Percentiles rank a stretch among this genome's conserved stretches.
These are phyloP conservation scores for Xanthoceras sorbifolium DNA, from an alignment of 345 rosid genomes.

Conservation along the genomic window DNA sequence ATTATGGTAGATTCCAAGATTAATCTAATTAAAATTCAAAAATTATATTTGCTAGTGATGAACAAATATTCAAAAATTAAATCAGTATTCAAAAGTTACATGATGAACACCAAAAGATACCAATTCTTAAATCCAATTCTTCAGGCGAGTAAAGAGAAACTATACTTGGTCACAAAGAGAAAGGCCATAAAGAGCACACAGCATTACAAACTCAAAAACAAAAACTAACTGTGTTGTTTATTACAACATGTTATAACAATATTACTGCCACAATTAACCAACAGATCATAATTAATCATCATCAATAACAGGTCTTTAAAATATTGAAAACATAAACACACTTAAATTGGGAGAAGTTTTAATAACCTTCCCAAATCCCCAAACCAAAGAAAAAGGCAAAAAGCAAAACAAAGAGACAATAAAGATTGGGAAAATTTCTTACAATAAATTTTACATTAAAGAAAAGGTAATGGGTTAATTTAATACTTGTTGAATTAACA, in stretches of 20 bases:
- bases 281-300: not conserved
- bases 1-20: not conserved
- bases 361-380: not conserved
- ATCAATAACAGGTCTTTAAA: not conserved
- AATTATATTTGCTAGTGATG: too few relatives aligned
- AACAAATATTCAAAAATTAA: too few relatives aligned
- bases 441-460: not conserved
- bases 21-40: not conserved
- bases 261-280: not conserved
- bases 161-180: not conserved
- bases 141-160: not conserved
- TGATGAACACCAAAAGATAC: not conserved
- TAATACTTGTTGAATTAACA: not conserved
- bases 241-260: not conserved
- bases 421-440: not conserved
- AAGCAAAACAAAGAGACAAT: not conserved
- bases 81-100: too few relatives aligned
- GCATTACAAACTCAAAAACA: not conserved
- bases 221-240: not conserved
- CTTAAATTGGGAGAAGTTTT: not conserved
- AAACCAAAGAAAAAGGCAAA: not conserved
- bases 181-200: not conserved
- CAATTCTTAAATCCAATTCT: not conserved
- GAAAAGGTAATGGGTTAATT: not conserved
- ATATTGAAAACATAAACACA: not conserved